phyloP scores from a whole-genome alignment of 176 grass and related monocot species.

The Chloris gayana region DNA sequence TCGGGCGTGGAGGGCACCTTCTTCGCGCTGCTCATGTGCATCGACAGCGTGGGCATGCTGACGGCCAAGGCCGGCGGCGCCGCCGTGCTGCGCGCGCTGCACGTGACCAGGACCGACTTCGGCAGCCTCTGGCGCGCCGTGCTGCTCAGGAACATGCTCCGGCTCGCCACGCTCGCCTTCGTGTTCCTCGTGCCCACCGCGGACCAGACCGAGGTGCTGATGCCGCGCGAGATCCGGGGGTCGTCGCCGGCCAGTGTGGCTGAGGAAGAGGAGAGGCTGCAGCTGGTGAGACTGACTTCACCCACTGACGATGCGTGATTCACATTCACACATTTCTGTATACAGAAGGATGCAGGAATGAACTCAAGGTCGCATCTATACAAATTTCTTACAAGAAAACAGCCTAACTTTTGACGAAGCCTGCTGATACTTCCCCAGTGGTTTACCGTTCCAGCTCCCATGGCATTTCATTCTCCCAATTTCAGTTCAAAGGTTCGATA shows the following conservation, averaged over 20 bases:
- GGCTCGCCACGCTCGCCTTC: conserved; percentile 57
- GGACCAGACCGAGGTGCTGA: conserved; percentile 56
- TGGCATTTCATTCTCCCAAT: not conserved
- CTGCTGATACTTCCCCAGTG: not conserved
- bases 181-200: conserved; percentile 67
- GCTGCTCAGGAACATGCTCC: conserved; percentile 65
- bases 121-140: conserved; percentile 73
- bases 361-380: not conserved
- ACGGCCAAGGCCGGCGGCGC: conserved; percentile 65
- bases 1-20: conserved; percentile 82
- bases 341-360: not conserved
- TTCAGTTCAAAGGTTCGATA: not conserved
- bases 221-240: conserved; percentile 57
- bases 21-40: conserved; percentile 94
- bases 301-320: not conserved
- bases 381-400: not conserved
- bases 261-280: not conserved
- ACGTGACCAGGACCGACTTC: conserved; percentile 72
- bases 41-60: conserved; percentile 70
- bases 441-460: too few relatives aligned
- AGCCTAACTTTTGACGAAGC: not conserved
- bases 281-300: not conserved
- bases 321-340: not conserved
- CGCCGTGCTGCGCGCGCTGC: conserved; percentile 58
- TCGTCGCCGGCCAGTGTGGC: not conserved